These are phyloP conservation scores for Pestalotiopsis fici DNA, from an alignment of 2,329 filamentous ascomycete species.

Conservation along the genomic window DNA sequence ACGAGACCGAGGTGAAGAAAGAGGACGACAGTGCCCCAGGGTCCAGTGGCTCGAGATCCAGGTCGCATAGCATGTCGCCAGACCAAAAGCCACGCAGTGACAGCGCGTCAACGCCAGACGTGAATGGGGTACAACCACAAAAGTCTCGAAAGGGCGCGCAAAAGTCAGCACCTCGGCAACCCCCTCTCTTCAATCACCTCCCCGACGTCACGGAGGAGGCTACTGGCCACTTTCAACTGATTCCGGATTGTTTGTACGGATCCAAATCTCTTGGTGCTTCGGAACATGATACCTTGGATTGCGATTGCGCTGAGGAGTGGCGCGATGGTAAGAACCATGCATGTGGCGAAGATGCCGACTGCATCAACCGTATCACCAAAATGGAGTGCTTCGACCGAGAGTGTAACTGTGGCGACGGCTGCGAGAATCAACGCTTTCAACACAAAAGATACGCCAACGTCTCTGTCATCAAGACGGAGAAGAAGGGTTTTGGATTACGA, in stretches of 20 bases:
- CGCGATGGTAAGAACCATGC: slow-evolving; percentile 76
- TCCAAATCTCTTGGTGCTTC: slow-evolving; percentile 90
- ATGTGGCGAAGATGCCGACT: slow-evolving; percentile 95
- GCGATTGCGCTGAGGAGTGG: slow-evolving; percentile 93
- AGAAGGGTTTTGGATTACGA: slow-evolving; percentile 93
- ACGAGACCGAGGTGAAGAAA: slow-evolving; percentile 39
- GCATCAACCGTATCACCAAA: slow-evolving; percentile 97
- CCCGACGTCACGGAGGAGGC: slow-evolving; percentile 80
- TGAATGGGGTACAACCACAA: slow-evolving; percentile 53
- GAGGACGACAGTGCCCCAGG: slow-evolving; percentile 34
- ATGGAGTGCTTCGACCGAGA: slow-evolving; percentile 88
- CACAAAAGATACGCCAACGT: slow-evolving; percentile 87
- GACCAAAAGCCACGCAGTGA: slow-evolving; percentile 48
- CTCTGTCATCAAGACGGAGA: slow-evolving; percentile 94
- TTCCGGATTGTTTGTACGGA: slow-evolving; percentile 85
- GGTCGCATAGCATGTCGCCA: slow-evolving; percentile 39
- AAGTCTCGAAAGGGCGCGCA: slow-evolving; percentile 76
- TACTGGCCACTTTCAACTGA: slow-evolving; percentile 74
- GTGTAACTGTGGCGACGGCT: slow-evolving; percentile 83
- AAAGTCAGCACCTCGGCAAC: slow-evolving; percentile 64
- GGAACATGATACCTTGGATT: slow-evolving; percentile 88
- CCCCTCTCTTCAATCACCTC: slow-evolving; percentile 71
- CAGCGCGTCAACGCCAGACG: slow-evolving; percentile 47
- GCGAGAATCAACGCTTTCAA: slow-evolving; percentile 95
- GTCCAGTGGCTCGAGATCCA: slow-evolving; percentile 39